Evolutionary conservation across 1,284 basidiomycete genomes (phyloP), one percentile per base, ranked within the genome.

Genomic region (Clitocybe nebularis): DNA sequence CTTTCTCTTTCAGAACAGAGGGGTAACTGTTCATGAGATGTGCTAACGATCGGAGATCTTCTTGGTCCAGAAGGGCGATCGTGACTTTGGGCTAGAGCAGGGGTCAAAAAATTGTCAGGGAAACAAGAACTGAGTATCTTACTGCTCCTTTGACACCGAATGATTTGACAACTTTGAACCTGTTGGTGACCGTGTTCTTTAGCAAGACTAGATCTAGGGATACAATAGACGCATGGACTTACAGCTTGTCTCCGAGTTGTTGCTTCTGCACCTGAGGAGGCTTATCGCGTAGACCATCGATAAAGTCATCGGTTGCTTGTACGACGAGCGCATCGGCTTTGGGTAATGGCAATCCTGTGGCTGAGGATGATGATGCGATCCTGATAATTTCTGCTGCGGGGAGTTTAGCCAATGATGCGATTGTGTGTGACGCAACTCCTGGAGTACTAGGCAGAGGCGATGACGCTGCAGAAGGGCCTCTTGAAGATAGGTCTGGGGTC

Each of bases 21-120:
- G 89, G 85, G 59, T 91, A 93, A 57, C 84, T 86, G 61, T 90
- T 88, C 85, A 90, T 88, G 40, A 94, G 71, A 58, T 92, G 87
- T 6, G 88, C 85, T 28, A 93, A 72, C 1, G 89, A 69, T 23
- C 87, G 76, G 17, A 94, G 71, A 55, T 94, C 91, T 45, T 93
- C 90, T 51, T 84, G 75, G 53, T 93, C 89, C 43, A 94, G 68
- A 7, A 94, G 72, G 1, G 77, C 69, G 52, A 94, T 90, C 1
- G 90, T 90, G 48, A 90, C 67, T 60, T 91, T 90, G 32, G 87
- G 84, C 79, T 87, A 28, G 24, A 48, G 19, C 51, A 24, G 40
- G 28, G 38, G 35, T 21, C 20, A 30, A 32, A 16, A 23, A 14
- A 11, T 38, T 25, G 19, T n/a, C 8, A 21, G 25, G 21, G 14